Conservation (phyloP, 768 basidiomycete genomes). For the Termitomyces heimii region DNA sequence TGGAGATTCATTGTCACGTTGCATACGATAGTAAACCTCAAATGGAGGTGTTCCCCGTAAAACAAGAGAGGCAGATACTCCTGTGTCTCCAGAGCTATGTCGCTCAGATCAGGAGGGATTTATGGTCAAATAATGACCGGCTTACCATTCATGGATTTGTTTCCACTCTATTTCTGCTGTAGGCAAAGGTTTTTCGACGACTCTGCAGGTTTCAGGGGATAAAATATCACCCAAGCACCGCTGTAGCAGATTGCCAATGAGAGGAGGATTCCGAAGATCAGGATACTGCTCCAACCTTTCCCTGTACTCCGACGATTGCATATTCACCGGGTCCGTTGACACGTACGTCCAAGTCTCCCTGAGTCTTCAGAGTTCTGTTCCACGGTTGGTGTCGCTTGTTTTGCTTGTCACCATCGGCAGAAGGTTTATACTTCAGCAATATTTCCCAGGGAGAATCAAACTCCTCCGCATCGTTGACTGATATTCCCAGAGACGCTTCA, state of each 20-base stretch:
- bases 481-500: slow-evolving; percentile 51
- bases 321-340: slow-evolving; percentile 74
- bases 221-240: slow-evolving; percentile 81
- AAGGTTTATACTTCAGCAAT: slow-evolving; percentile 54
- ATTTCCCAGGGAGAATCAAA: slow-evolving; percentile 68
- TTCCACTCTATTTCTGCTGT: slow-evolving; percentile 86
- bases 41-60: slow-evolving; percentile 90
- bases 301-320: slow-evolving; percentile 60
- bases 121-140: neutral
- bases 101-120: neutral
- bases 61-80: slow-evolving; percentile 81
- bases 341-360: slow-evolving; percentile 40
- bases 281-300: slow-evolving; percentile 40
- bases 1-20: slow-evolving; percentile 62
- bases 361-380: slow-evolving; percentile 55
- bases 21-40: slow-evolving; percentile 70
- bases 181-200: slow-evolving; percentile 70
- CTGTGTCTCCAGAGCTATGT: slow-evolving; percentile 81
- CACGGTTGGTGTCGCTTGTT: slow-evolving; percentile 49
- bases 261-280: neutral
- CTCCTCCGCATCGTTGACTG: slow-evolving; percentile 46
- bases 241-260: slow-evolving; percentile 22
- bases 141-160: slow-evolving; percentile 85
- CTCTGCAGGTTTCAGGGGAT: slow-evolving; percentile 75
- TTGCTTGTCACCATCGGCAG: slow-evolving; percentile 25